A percentile compares a stretch with the other conserved stretches of the same genome.
Conservation (phyloP, 352 stramenopile genomes). For the Globisporangium cystogenes region DNA sequence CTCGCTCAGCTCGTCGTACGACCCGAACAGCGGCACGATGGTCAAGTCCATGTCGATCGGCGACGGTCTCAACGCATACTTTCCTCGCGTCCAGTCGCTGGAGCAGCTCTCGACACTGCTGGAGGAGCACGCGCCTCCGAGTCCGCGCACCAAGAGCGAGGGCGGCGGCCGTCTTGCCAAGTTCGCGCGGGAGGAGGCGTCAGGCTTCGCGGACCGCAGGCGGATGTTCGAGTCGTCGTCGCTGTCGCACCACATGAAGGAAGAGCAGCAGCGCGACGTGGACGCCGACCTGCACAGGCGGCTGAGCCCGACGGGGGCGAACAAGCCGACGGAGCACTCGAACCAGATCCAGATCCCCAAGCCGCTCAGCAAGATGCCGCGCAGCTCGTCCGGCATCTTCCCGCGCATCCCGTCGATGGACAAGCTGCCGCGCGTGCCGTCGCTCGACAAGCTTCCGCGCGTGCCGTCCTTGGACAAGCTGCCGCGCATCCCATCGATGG, state of each 20-base stretch:
- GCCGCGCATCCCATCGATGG: slow-evolving; percentile 59
- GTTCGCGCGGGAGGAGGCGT: slow-evolving; percentile 4
- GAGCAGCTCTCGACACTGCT: slow-evolving; percentile 69
- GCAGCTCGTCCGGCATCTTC: slow-evolving; percentile 76
- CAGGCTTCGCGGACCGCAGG: slow-evolving; percentile 2
- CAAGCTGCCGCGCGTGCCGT: slow-evolving; percentile 33
- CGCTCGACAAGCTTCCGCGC: slow-evolving; percentile 51
- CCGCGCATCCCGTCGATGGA: slow-evolving; percentile 70
- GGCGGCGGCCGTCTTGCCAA: not conserved
- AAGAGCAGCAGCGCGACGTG: slow-evolving; percentile 16
- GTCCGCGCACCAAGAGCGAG: slow-evolving; percentile 21
- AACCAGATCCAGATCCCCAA: slow-evolving; percentile 76
- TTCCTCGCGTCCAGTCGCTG: slow-evolving; percentile 72
- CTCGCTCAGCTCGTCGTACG: slow-evolving; percentile 14
- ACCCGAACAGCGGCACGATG: slow-evolving; percentile 21
- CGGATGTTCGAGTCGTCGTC: not conserved
- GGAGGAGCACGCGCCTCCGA: slow-evolving; percentile 56
- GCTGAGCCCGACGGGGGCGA: slow-evolving; percentile 40
- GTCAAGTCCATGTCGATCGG: slow-evolving; percentile 59
- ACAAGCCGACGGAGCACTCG: slow-evolving; percentile 21
- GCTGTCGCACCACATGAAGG: slow-evolving; percentile 15
- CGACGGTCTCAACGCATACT: slow-evolving; percentile 62
- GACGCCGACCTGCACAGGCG: slow-evolving; percentile 14
- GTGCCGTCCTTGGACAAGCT: slow-evolving; percentile 62
- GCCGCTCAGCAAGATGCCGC: slow-evolving; percentile 71